Evolutionary conservation across 2,329 filamentous ascomycete genomes (phyloP), one percentile per base, ranked within the genome.

Genomic region (Akanthomyces uredinophilus): DNA sequence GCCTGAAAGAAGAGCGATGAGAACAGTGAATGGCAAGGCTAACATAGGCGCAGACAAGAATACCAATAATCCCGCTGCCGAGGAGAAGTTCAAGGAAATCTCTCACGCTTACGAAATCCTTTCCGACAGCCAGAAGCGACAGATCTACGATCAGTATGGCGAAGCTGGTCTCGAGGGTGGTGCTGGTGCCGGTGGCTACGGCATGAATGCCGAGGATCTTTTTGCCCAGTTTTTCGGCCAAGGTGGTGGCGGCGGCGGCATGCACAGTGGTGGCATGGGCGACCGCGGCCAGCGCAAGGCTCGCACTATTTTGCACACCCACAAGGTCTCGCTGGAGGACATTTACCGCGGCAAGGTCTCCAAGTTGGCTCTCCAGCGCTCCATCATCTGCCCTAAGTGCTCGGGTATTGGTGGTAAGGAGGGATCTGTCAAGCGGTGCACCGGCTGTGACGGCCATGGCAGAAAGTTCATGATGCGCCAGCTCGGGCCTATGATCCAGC

Each of bases 401-500:
- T 89, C 95, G 64, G 95, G 95, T 66, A 87, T 92, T 64, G 95
- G 95, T 72, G 95, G 95, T 68, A 99, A 99, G 82, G 94, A 98
- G 67, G 95, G 95, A 66, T 91, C 95, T n/a, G 94, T 98, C 67
- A 94, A 93, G 81, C 91, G 90, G 71, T 99, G 95, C 78, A 74
- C 86, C 46, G 90, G 92, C 72, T 99, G 95, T 77, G 92, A 96
- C 71, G 95, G 95, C 68, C 87, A 90, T 66, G 95, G 95, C 78
- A 96, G 97, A 91, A 98, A 98, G 89, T 97, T 91, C 46, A 98
- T 99, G 94, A 97, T 99, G 95, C 90, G 96, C 74, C 95, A 99
- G 80, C 98, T 99, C 93, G 95, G 95, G 57, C 95, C 95, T 64
- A 99, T 99, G 95, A 98, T 99, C 70, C 96, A 99, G 81, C 91